Conservation (phyloP, 352 stramenopile genomes). For the Phytophthora pisi region DNA sequence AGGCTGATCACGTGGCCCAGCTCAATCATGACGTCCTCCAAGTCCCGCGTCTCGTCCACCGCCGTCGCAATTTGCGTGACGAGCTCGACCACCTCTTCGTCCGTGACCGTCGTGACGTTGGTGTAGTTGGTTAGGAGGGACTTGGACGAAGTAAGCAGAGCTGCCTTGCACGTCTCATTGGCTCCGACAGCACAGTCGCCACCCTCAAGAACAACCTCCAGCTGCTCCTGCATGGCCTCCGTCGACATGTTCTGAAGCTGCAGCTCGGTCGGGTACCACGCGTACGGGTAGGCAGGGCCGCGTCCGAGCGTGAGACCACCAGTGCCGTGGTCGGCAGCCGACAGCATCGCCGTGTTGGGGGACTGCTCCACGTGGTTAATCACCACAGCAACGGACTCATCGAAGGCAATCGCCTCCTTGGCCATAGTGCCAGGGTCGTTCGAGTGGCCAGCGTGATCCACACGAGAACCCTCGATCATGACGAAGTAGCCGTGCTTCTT, state of each 20-base stretch:
- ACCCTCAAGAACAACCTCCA: too few relatives aligned
- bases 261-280: conserved; percentile 54
- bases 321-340: conserved; percentile 66
- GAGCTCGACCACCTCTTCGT: conserved; percentile 34
- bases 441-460: conserved; percentile 70
- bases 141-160: conserved; percentile 42
- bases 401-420: conserved; percentile 70
- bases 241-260: conserved; percentile 67
- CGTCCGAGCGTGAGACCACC: conserved; percentile 63
- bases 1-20: conserved; percentile 59
- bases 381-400: conserved; percentile 67
- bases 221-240: conserved; percentile 49
- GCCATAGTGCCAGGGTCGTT: conserved; percentile 75
- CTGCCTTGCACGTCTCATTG: conserved; percentile 54
- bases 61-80: conserved; percentile 44
- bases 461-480: conserved; percentile 75
- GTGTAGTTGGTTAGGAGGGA: conserved; percentile 58
- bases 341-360: conserved; percentile 62
- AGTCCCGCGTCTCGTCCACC: conserved; percentile 50
- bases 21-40: conserved; percentile 56
- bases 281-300: conserved; percentile 42
- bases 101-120: conserved; percentile 51
- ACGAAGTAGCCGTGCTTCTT: conserved; percentile 80
- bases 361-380: conserved; percentile 55
- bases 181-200: conserved; percentile 34